These are phyloP conservation scores for Apiotrichum brassicae DNA, from an alignment of 1,284 basidiomycete genomes.

Conservation along the genomic window DNA sequence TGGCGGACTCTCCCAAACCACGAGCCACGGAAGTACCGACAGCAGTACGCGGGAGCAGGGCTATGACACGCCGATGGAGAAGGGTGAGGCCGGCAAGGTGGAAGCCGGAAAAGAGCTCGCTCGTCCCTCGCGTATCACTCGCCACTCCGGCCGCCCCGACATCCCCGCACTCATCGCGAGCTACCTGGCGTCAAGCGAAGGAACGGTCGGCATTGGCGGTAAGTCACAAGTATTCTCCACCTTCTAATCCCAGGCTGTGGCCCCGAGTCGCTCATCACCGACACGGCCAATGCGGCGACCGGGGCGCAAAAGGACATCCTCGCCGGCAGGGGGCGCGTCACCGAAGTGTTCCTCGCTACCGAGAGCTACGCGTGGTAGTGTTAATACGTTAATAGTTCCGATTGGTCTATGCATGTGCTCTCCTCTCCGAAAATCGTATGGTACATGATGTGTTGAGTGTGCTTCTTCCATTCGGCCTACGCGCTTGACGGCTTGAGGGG, in stretches of 20 bases:
- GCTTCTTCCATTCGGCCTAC: too few relatives aligned
- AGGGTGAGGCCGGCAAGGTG: too few relatives aligned
- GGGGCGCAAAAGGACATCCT: not conserved
- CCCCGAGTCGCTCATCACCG: not conserved
- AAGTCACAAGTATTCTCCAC: too few relatives aligned
- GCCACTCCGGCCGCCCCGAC: not conserved
- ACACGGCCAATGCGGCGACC: not conserved
- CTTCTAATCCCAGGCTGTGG: not conserved
- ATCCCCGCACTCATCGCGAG: not conserved
- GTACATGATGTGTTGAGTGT: too few relatives aligned
- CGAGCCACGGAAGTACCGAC: too few relatives aligned
- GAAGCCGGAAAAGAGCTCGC: too few relatives aligned
- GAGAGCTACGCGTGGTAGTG: slow-evolving; percentile 2
- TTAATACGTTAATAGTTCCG: too few relatives aligned
- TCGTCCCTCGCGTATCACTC: too few relatives aligned
- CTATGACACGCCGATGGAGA: not conserved
- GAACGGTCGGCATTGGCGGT: not conserved
- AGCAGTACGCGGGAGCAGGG: too few relatives aligned
- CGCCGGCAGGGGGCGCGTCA: not conserved
- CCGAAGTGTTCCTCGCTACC: not conserved
- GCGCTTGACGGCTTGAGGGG: slow-evolving; percentile 53
- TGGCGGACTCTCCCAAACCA: too few relatives aligned
- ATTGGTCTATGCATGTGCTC: too few relatives aligned
- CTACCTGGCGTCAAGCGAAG: not conserved
- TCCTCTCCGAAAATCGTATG: too few relatives aligned